Conservation (phyloP, 208 protist genomes). For the Trypanosoma scelopori region DNA sequence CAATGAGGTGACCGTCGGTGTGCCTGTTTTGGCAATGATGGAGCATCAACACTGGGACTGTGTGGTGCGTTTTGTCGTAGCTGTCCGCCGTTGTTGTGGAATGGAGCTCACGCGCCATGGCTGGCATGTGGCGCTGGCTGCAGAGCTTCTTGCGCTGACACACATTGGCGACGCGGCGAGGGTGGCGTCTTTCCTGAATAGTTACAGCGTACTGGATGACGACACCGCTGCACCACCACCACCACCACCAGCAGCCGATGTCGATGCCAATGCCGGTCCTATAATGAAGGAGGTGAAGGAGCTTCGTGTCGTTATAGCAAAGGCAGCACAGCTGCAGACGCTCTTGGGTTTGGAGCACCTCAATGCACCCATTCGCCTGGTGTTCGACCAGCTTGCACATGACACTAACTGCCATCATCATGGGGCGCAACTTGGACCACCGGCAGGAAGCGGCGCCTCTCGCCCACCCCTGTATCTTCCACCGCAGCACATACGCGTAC, state of each 20-base stretch:
- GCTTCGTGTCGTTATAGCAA: constrained; percentile 23
- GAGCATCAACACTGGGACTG: constrained; percentile 42
- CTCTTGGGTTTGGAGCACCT: constrained; percentile 60
- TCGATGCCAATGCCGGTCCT: not conserved
- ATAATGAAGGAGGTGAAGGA: not conserved
- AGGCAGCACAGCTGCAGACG: constrained; percentile 40
- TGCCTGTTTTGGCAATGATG: constrained; percentile 65
- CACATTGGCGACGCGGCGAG: constrained; percentile 18
- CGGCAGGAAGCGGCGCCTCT: not conserved
- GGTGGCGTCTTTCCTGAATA: constrained; percentile 23
- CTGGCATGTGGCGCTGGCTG: constrained; percentile 16
- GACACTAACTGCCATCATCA: not conserved
- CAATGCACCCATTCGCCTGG: constrained; percentile 56
- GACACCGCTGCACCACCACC: not conserved
- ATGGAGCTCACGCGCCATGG: constrained; percentile 22
- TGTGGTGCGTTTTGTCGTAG: constrained; percentile 30
- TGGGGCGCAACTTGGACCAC: constrained; percentile 9
- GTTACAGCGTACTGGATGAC: not conserved
- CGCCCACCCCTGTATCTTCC: constrained; percentile 54
- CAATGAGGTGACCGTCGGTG: constrained; percentile 69
- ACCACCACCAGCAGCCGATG: not conserved
- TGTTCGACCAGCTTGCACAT: constrained; percentile 52
- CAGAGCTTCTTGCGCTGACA: constrained; percentile 18
- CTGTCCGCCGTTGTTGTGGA: constrained; percentile 17
- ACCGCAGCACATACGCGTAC: constrained; percentile 34